These are phyloP conservation scores for Clavispora asparagi DNA, from an alignment of 805 yeast species.

Conservation along the genomic window DNA sequence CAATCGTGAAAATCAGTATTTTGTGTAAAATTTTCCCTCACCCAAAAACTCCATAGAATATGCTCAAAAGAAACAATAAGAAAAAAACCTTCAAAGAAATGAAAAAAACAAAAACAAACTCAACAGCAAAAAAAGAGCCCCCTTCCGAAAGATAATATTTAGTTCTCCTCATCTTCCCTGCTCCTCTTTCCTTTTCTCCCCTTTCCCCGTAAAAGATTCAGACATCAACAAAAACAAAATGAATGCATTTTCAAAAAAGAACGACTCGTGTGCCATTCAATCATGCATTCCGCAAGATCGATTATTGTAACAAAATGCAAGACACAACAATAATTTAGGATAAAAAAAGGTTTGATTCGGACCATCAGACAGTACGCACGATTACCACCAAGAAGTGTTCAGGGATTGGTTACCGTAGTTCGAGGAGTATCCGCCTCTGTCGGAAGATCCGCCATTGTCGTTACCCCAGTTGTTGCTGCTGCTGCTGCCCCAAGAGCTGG, in stretches of 20 bases:
- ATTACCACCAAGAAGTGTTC: constrained; percentile 41
- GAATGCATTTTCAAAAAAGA: constrained; percentile 1
- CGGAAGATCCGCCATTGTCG: constrained; percentile 19
- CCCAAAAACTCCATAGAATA: constrained; percentile 12
- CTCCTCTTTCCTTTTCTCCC: constrained; percentile 13
- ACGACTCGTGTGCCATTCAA: constrained; percentile 2
- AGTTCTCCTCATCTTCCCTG: not conserved
- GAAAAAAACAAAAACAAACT: not conserved
- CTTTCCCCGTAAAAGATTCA: constrained; percentile 6
- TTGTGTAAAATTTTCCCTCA: constrained; percentile 9
- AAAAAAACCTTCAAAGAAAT: constrained; percentile 13
- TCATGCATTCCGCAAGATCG: constrained; percentile 8
- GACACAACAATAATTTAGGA: not conserved
- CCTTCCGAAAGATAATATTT: not conserved
- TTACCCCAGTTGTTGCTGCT: constrained; percentile 15
- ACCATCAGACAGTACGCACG: not conserved
- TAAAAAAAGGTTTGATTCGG: not conserved
- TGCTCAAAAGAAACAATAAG: constrained; percentile 3
- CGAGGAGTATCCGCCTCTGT: constrained; percentile 22
- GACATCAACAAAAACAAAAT: constrained; percentile 8
- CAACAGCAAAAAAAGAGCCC: not conserved
- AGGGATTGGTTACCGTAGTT: constrained; percentile 33
- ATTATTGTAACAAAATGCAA: constrained; percentile 15
- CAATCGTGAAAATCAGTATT: constrained; percentile 9
- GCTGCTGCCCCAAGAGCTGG: constrained; percentile 16